Conservation (phyloP, 176 grass and related monocot genomes). For the Typha latifolia region DNA sequence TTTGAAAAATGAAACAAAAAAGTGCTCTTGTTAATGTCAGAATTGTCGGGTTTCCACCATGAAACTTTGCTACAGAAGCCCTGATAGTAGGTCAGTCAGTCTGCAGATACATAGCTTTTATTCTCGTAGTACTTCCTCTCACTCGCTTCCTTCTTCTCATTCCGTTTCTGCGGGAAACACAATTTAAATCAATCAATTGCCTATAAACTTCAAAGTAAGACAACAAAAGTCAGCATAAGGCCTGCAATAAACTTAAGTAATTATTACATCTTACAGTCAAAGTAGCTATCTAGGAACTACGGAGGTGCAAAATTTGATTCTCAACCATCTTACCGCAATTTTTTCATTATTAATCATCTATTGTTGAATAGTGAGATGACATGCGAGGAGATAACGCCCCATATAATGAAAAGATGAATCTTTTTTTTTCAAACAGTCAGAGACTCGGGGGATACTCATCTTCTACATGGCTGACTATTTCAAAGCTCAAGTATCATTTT, state of each 20-base stretch:
- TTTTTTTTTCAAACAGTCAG: neutral
- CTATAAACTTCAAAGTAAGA: neutral
- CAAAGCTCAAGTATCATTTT: no score
- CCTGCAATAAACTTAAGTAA: neutral
- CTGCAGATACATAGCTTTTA: slow-evolving; percentile 68
- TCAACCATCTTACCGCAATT: no score
- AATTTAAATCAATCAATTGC: neutral
- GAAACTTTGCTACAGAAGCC: neutral
- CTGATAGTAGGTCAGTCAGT: slow-evolving; percentile 17
- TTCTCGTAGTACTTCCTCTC: slow-evolving; percentile 90
- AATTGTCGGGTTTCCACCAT: neutral
- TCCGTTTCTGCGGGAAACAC: slow-evolving; percentile 61
- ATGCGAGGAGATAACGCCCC: neutral
- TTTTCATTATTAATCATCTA: neutral
- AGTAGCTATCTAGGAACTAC: neutral
- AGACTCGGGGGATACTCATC: neutral
- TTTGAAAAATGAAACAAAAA: neutral
- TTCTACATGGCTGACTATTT: no score
- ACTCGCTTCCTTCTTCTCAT: slow-evolving; percentile 97
- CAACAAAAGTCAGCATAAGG: no score
- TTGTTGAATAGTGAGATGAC: neutral
- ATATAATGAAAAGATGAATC: neutral
- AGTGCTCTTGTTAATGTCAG: neutral
- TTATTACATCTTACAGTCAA: neutral
- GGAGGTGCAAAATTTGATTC: no score